Percentiles rank a stretch among this genome's conserved stretches.
These are phyloP conservation scores for Crucihimalaya himalaica DNA, from an alignment of 345 rosid genomes.

Conservation along the genomic window DNA sequence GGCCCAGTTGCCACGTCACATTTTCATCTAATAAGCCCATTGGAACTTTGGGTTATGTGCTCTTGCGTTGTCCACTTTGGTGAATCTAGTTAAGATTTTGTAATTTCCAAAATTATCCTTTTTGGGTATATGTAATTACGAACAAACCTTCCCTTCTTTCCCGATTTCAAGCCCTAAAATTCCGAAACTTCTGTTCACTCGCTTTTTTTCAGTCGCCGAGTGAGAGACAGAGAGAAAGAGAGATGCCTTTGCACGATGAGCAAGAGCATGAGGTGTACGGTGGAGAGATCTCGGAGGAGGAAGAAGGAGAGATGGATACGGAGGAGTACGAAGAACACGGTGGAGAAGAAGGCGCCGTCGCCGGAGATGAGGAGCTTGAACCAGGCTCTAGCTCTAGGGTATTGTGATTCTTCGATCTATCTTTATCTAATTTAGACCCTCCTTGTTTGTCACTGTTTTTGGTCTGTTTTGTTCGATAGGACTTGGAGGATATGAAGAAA, in stretches of 20 bases:
- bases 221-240: constrained; percentile 16
- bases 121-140: background rate
- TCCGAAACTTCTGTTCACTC: constrained; percentile 21
- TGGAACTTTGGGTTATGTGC: too few relatives aligned
- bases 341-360: constrained; percentile 48
- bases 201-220: constrained; percentile 32
- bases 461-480: constrained; percentile 45
- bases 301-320: constrained; percentile 72
- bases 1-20: constrained; percentile 1
- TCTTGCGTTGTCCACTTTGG: background rate
- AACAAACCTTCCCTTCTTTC: constrained; percentile 13
- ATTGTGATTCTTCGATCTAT: constrained; percentile 19
- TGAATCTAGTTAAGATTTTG: background rate
- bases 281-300: constrained; percentile 80
- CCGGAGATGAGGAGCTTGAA: constrained; percentile 50
- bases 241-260: constrained; percentile 64
- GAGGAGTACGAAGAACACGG: constrained; percentile 57
- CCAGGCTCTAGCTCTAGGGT: constrained; percentile 71
- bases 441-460: background rate
- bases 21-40: background rate
- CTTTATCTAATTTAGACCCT: background rate
- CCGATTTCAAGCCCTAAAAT: constrained; percentile 38
- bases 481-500: constrained; percentile 97
- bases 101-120: constrained; percentile 21
- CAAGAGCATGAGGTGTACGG: constrained; percentile 91